Conservation (phyloP, 768 basidiomycete genomes). For the Pisolithus sp. region DNA sequence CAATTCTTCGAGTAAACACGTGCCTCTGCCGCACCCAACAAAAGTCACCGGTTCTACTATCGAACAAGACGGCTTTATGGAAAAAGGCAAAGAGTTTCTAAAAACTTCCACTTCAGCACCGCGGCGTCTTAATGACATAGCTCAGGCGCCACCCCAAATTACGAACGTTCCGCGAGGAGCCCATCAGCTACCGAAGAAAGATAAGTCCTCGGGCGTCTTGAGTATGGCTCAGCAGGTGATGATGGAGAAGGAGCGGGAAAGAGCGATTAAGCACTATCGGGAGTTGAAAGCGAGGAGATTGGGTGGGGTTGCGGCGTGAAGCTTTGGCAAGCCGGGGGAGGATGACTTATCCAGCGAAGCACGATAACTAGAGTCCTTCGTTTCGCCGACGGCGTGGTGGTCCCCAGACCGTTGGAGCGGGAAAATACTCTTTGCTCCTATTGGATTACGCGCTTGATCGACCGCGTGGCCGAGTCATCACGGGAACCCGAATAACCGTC, state of each 20-base stretch:
- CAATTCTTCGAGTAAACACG: slow-evolving; percentile 7
- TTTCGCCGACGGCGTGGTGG: not conserved
- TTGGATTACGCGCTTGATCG: not conserved
- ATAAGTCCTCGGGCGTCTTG: slow-evolving; percentile 40
- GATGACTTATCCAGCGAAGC: slow-evolving; percentile 3
- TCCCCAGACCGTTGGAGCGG: not conserved
- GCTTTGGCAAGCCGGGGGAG: slow-evolving; percentile 4
- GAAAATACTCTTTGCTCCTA: not conserved
- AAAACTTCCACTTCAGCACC: slow-evolving; percentile 48
- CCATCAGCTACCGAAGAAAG: slow-evolving; percentile 14
- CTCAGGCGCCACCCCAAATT: slow-evolving; percentile 59
- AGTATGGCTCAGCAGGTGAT: slow-evolving; percentile 71
- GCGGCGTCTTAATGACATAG: slow-evolving; percentile 65
- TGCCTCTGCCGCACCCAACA: slow-evolving; percentile 11
- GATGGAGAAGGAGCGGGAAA: slow-evolving; percentile 73
- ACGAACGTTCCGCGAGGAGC: slow-evolving; percentile 49
- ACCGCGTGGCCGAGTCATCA: not conserved
- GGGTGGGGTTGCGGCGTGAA: slow-evolving; percentile 11
- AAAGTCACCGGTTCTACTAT: slow-evolving; percentile 4
- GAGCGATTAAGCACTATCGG: slow-evolving; percentile 59
- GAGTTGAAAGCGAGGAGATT: slow-evolving; percentile 53
- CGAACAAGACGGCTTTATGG: slow-evolving; percentile 15
- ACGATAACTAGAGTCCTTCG: slow-evolving; percentile 5
- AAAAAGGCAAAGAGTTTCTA: slow-evolving; percentile 42
- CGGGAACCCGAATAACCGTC: not conserved